Percentiles rank a stretch among this genome's conserved stretches.
phyloP scores from a whole-genome alignment of 345 rosid genomes.

The Stellera chamaejasme region DNA sequence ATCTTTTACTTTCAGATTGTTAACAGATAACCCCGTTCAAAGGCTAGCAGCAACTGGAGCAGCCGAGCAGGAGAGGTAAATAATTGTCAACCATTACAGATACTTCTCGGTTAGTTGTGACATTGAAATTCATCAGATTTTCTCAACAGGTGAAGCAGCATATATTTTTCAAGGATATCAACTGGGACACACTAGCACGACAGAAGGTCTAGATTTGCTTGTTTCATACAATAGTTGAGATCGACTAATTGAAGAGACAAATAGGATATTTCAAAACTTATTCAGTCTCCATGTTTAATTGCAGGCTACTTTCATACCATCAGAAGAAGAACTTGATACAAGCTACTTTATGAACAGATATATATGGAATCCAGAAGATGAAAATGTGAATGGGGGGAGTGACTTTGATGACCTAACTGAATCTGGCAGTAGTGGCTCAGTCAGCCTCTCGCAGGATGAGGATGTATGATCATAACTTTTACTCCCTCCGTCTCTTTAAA shows the following conservation, averaged over 20 bases:
- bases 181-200: conserved; percentile 91
- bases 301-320: conserved; percentile 96
- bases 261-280: conserved; percentile 11
- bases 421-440: conserved; percentile 68
- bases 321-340: conserved; percentile 73
- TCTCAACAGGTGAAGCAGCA: conserved; percentile 70
- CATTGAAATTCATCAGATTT: conserved; percentile 14
- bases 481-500: background rate
- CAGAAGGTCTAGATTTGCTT: conserved; percentile 53
- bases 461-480: conserved; percentile 33
- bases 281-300: conserved; percentile 11
- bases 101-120: conserved; percentile 5
- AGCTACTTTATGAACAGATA: conserved; percentile 93
- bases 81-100: conserved; percentile 10
- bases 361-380: conserved; percentile 87
- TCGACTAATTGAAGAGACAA: background rate
- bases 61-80: conserved; percentile 79
- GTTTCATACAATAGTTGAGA: background rate
- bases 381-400: conserved; percentile 64
- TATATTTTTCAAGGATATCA: conserved; percentile 74
- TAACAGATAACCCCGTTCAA: conserved; percentile 82
- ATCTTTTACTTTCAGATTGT: conserved; percentile 42
- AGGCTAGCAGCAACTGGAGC: conserved; percentile 94
- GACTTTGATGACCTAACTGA: conserved; percentile 83
- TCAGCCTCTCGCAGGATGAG: conserved; percentile 64